Evolutionary conservation across 305 asterid genomes (phyloP).

Genomic region (Fraxinus albicans): DNA sequence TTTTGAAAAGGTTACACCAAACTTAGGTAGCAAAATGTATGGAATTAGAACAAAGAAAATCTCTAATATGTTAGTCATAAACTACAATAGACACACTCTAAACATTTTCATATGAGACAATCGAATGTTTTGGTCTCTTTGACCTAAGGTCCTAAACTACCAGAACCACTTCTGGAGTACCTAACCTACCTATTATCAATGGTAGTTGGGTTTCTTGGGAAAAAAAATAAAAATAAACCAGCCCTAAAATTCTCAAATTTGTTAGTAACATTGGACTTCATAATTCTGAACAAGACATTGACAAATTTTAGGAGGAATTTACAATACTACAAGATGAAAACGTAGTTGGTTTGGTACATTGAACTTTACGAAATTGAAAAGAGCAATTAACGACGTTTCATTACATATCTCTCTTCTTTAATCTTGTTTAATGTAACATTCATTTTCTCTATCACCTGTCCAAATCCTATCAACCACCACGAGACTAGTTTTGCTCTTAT

Average conservation of each 20-base stretch:
- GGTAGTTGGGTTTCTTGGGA: not conserved
- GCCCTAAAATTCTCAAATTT: not conserved
- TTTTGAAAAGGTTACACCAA: not conserved
- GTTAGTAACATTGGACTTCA: not conserved
- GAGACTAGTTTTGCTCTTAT: not conserved
- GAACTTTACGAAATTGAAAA: too few relatives aligned
- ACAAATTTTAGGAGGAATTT: too few relatives aligned
- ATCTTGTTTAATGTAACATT: not conserved
- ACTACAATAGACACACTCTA: not conserved
- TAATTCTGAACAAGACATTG: too few relatives aligned
- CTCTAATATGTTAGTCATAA: not conserved
- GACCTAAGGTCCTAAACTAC: not conserved
- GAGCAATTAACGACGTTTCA: too few relatives aligned
- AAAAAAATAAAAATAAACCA: not conserved
- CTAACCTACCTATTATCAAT: not conserved
- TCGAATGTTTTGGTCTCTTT: not conserved
- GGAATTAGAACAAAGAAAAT: not conserved
- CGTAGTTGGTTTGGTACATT: too few relatives aligned
- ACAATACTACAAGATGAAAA: too few relatives aligned
- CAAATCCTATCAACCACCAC: too few relatives aligned
- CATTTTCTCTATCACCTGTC: not conserved
- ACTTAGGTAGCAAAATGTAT: not conserved
- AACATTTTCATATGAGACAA: not conserved
- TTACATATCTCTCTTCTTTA: not conserved
- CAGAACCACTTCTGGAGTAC: not conserved